Percentiles rank a stretch among this genome's conserved stretches.
Conservation (phyloP, 2,329 filamentous ascomycete species). For the Colletotrichum sp. region DNA sequence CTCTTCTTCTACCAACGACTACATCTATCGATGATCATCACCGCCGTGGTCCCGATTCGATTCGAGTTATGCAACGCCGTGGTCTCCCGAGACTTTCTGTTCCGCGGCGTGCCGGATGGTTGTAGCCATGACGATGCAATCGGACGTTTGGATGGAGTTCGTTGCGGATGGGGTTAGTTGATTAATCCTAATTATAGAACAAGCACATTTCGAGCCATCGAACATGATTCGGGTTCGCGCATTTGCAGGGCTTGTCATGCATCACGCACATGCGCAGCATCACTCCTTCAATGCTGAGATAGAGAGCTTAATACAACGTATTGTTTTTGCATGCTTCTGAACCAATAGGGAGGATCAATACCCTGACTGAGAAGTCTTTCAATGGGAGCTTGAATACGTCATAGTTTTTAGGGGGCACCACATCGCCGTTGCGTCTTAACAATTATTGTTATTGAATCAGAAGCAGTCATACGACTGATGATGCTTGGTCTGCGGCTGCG, state of each 20-base stretch:
- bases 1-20: constrained; percentile 4
- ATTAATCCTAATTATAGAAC: constrained; percentile 11
- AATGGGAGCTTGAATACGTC: too few relatives aligned
- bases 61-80: neutral
- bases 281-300: neutral
- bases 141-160: neutral
- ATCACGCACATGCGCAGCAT: neutral
- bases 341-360: too few relatives aligned
- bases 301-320: neutral
- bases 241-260: too few relatives aligned
- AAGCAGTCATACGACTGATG: too few relatives aligned
- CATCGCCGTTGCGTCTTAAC: too few relatives aligned
- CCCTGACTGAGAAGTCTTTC: too few relatives aligned
- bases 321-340: too few relatives aligned
- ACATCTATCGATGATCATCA: neutral
- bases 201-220: neutral
- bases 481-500: too few relatives aligned
- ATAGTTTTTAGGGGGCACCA: too few relatives aligned
- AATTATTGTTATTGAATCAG: too few relatives aligned
- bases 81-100: too few relatives aligned
- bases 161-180: neutral
- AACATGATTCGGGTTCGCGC: too few relatives aligned
- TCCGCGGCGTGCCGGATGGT: neutral
- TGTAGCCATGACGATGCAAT: neutral
- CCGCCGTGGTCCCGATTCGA: neutral